These are phyloP conservation scores for Trametes pubescens DNA, from an alignment of 1,284 basidiomycete genomes.

Conservation along the genomic window DNA sequence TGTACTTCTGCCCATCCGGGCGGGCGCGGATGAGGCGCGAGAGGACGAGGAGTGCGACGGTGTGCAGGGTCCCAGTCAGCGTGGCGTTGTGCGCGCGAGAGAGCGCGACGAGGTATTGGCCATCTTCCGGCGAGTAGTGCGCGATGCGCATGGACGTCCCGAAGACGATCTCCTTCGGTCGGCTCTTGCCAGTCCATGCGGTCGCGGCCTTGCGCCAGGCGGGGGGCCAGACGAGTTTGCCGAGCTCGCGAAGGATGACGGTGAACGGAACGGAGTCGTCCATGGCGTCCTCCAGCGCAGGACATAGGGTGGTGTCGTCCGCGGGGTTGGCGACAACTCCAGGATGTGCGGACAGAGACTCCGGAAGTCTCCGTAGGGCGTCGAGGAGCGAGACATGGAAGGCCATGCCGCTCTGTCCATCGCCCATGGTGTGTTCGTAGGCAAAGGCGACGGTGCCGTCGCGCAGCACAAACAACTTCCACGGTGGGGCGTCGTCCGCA, in stretches of 20 bases:
- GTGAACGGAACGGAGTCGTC: slow-evolving; percentile 44
- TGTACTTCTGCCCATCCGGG: slow-evolving; percentile 32
- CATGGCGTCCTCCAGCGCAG: slow-evolving; percentile 44
- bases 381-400: slow-evolving; percentile 47
- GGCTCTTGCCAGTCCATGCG: slow-evolving; percentile 48
- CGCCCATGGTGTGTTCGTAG: slow-evolving; percentile 51
- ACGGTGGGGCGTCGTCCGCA: slow-evolving; percentile 43
- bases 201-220: slow-evolving; percentile 35
- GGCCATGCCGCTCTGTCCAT: slow-evolving; percentile 50
- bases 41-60: slow-evolving; percentile 40
- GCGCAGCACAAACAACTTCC: slow-evolving; percentile 48
- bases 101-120: slow-evolving; percentile 36
- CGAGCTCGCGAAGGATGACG: slow-evolving; percentile 37
- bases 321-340: slow-evolving; percentile 28
- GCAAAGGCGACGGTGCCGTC: slow-evolving; percentile 47
- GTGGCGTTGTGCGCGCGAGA: slow-evolving; percentile 47
- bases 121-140: slow-evolving; percentile 39
- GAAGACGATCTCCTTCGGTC: slow-evolving; percentile 31
- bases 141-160: slow-evolving; percentile 37
- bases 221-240: slow-evolving; percentile 41
- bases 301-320: slow-evolving; percentile 32
- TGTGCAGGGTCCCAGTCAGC: slow-evolving; percentile 46
- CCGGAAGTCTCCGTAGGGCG: slow-evolving; percentile 39
- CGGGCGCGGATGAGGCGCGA: slow-evolving; percentile 42
- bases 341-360: slow-evolving; percentile 13